Percentiles rank a stretch among this genome's conserved stretches.
Evolutionary conservation across 75 land plant genomes (phyloP).

Genomic region (Sequoiadendron giganteum): DNA sequence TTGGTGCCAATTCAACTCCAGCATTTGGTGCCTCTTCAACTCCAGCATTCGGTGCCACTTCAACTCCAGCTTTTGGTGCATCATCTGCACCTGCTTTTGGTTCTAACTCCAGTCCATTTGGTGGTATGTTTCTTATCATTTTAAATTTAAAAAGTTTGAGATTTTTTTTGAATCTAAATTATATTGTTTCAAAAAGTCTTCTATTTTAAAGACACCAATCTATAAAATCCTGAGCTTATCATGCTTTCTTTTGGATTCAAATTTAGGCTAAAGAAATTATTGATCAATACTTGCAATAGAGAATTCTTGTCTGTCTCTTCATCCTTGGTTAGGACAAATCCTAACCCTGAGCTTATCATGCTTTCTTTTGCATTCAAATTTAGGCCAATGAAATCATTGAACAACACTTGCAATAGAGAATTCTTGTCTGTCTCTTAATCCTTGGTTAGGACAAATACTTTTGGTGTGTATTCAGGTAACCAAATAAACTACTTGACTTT

Average conservation of each 20-base stretch:
- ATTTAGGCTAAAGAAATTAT: no score
- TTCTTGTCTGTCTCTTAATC: background rate
- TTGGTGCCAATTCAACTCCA: constrained; percentile 58
- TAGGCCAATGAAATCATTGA: background rate
- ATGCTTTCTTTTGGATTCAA: background rate
- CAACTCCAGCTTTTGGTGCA: constrained; percentile 67
- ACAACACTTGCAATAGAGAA: background rate
- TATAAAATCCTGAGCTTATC: background rate
- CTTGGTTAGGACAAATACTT: background rate
- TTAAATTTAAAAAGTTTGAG: background rate
- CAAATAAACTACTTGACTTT: no score
- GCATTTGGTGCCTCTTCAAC: constrained; percentile 66
- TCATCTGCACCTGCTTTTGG: constrained; percentile 45
- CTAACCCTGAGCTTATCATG: background rate
- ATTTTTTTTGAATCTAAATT: background rate
- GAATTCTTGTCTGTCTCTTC: background rate
- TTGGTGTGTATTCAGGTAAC: no score
- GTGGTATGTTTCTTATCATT: constrained; percentile 26
- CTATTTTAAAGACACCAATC: background rate
- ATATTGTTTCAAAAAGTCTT: background rate
- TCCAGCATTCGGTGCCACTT: constrained; percentile 60
- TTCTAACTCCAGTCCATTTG: constrained; percentile 32
- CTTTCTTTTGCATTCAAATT: background rate
- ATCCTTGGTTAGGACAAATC: background rate
- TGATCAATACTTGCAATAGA: background rate